phyloP scores from a whole-genome alignment of 805 yeast genomes.

The Saitoella complicata region DNA sequence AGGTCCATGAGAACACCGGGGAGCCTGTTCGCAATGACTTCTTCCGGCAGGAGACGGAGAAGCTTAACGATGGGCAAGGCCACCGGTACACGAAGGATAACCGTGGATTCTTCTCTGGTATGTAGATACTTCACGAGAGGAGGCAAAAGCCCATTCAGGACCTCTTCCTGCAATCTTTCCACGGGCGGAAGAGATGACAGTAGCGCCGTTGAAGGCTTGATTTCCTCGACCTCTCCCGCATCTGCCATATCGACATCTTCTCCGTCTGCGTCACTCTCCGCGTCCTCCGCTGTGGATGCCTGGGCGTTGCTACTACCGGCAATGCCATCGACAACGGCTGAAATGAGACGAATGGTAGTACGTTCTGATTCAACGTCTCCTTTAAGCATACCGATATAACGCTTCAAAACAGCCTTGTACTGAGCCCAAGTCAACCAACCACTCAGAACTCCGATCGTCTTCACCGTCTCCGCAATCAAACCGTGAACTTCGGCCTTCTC shows the following conservation, averaged over 20 bases:
- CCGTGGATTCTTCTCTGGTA: slow-evolving; percentile 62
- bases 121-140: slow-evolving; percentile 1
- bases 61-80: slow-evolving; percentile 66
- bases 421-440: slow-evolving; percentile 59
- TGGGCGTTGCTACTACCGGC: slow-evolving; percentile 1
- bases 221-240: slow-evolving; percentile 33
- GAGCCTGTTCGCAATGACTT: slow-evolving; percentile 38
- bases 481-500: slow-evolving; percentile 21
- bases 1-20: slow-evolving; percentile 73
- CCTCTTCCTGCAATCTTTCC: slow-evolving; percentile 4
- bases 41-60: slow-evolving; percentile 43
- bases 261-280: slow-evolving; percentile 7
- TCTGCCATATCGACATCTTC: slow-evolving; percentile 13
- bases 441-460: slow-evolving; percentile 43
- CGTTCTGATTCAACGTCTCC: slow-evolving; percentile 35
- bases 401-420: slow-evolving; percentile 52
- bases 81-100: slow-evolving; percentile 57
- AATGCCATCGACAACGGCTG: slow-evolving; percentile 36
- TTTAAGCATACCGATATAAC: slow-evolving; percentile 40
- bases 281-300: slow-evolving; percentile 4
- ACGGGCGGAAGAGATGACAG: slow-evolving; percentile 30
- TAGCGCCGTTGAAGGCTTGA: slow-evolving; percentile 46
- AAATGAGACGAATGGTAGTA: slow-evolving; percentile 41
- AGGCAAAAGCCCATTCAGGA: slow-evolving; percentile 14
- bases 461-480: slow-evolving; percentile 32